Conservation (phyloP, 768 basidiomycete genomes). For the Mycena haematopus region DNA sequence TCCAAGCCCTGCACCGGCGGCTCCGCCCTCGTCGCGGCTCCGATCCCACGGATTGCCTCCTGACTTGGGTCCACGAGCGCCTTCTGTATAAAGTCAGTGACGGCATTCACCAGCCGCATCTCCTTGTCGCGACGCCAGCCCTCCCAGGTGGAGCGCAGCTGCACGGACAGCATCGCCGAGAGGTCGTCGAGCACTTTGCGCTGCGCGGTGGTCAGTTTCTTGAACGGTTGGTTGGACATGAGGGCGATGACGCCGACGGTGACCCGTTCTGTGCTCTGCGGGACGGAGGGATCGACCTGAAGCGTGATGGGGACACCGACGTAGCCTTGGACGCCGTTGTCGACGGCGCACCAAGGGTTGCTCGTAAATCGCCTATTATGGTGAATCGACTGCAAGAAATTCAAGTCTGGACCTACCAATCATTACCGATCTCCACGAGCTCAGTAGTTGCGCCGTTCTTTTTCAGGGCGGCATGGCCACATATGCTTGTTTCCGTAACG, state of each 20-base stretch:
- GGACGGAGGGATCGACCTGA: constrained; percentile 10
- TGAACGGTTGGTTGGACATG: constrained; percentile 6
- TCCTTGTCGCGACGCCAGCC: constrained; percentile 16
- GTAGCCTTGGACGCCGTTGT: constrained; percentile 5
- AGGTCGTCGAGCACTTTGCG: constrained; percentile 17
- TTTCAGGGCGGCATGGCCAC: constrained; percentile 21
- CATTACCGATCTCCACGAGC: constrained; percentile 5
- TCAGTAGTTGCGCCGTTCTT: constrained; percentile 13
- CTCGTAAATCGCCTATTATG: constrained; percentile 7
- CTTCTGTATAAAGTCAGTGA: constrained; percentile 11
- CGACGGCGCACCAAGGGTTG: constrained; percentile 9
- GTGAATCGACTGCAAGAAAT: not conserved
- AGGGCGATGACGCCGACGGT: constrained; percentile 20
- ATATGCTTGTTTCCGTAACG: constrained; percentile 19
- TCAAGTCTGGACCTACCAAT: constrained; percentile 6
- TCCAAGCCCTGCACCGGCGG: constrained; percentile 17
- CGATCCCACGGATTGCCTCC: constrained; percentile 1
- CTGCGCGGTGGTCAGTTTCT: constrained; percentile 4
- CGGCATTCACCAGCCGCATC: constrained; percentile 7
- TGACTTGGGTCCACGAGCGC: constrained; percentile 18
- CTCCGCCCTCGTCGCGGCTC: not conserved
- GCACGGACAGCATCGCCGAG: constrained; percentile 9
- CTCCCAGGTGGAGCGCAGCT: constrained; percentile 23
- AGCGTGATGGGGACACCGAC: constrained; percentile 19
- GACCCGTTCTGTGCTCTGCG: not conserved